These are phyloP conservation scores for Cytidiella melzeri DNA, from an alignment of 768 basidiomycete genomes.

Conservation along the genomic window DNA sequence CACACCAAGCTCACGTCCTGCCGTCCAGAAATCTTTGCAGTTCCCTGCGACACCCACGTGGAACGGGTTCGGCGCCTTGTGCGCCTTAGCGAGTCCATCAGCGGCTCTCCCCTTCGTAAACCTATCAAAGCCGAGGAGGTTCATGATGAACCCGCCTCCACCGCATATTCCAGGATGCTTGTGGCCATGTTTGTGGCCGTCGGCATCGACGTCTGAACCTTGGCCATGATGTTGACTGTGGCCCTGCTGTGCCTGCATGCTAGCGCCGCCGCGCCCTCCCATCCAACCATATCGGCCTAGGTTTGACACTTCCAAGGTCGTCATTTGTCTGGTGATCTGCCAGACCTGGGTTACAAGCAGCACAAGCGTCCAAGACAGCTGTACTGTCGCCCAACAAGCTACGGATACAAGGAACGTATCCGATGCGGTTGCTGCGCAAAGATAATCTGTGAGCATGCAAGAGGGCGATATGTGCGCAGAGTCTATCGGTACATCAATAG, in stretches of 20 bases:
- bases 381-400: slow-evolving; percentile 80
- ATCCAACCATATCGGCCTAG: slow-evolving; percentile 94
- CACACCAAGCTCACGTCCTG: slow-evolving; percentile 78
- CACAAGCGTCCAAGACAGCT: slow-evolving; percentile 91
- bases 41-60: slow-evolving; percentile 74
- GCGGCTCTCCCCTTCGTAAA: slow-evolving; percentile 90
- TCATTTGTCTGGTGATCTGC: slow-evolving; percentile 94
- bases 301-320: slow-evolving; percentile 92
- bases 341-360: slow-evolving; percentile 83
- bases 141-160: slow-evolving; percentile 70
- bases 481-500: slow-evolving; percentile 31
- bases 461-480: slow-evolving; percentile 41
- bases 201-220: slow-evolving; percentile 24
- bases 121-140: slow-evolving; percentile 87
- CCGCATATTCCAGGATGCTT: slow-evolving; percentile 28
- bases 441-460: slow-evolving; percentile 58
- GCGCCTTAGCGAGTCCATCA: slow-evolving; percentile 74
- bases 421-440: slow-evolving; percentile 66
- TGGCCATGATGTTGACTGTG: slow-evolving; percentile 48
- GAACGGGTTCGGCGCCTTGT: slow-evolving; percentile 84
- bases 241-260: slow-evolving; percentile 69
- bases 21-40: slow-evolving; percentile 93
- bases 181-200: slow-evolving; percentile 37
- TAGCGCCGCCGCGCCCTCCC: slow-evolving; percentile 81
- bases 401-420: slow-evolving; percentile 86